Evolutionary conservation across 1,139 yeast species (phyloP).

Genomic region (Debaryomycetaceae sp.): DNA sequence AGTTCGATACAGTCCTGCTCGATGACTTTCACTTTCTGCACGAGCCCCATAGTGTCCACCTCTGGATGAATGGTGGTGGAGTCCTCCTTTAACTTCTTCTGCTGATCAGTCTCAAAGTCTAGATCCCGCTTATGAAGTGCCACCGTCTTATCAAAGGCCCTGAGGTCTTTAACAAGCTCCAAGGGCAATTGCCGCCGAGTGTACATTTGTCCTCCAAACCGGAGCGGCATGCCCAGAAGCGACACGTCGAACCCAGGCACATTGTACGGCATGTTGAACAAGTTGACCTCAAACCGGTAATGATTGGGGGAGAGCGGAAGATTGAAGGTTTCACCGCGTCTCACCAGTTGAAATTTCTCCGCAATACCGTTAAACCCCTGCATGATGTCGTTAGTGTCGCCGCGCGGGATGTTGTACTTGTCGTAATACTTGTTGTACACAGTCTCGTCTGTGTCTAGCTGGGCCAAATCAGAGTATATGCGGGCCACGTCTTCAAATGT

Average conservation of each 20-base stretch:
- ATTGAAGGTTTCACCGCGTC: conserved; percentile 31
- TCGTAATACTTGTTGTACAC: conserved; percentile 38
- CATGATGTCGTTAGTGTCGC: conserved; percentile 27
- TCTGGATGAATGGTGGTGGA: conserved; percentile 9
- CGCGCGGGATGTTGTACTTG: conserved; percentile 27
- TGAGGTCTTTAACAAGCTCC: conserved; percentile 40
- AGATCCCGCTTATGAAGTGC: conserved; percentile 36
- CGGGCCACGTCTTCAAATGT: conserved; percentile 24
- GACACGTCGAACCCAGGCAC: conserved; percentile 43
- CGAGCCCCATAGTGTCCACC: conserved; percentile 6
- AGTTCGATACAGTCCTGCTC: conserved; percentile 7
- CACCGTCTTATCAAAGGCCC: conserved; percentile 27
- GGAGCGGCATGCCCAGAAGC: conserved; percentile 37
- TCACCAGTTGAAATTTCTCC: conserved; percentile 31
- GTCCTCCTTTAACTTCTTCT: conserved; percentile 1
- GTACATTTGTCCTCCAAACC: conserved; percentile 20
- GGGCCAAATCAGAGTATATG: conserved; percentile 27
- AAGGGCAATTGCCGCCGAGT: conserved; percentile 23
- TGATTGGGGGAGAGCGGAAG: conserved; percentile 26
- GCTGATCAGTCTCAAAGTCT: conserved; percentile 20
- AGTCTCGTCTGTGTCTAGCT: conserved; percentile 35
- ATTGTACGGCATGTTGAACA: conserved; percentile 35
- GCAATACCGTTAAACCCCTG: conserved; percentile 37
- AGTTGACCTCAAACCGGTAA: conserved; percentile 25
- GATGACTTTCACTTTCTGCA: conserved; percentile 5